Conservation (phyloP, 2,329 filamentous ascomycete species). For the Paecilomyces dactylethromorphus region DNA sequence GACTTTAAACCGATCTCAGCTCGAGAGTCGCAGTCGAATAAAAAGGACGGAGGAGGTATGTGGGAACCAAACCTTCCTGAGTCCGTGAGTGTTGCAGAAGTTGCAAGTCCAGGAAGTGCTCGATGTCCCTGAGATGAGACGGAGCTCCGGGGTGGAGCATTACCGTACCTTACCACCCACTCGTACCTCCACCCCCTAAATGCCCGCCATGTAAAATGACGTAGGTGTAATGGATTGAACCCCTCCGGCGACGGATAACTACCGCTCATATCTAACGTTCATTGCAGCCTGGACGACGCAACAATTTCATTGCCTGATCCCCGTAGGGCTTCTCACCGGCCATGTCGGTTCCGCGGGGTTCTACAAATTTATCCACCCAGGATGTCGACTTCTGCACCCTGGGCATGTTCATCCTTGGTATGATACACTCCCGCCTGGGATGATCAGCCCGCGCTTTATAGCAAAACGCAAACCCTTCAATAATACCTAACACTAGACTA, state of each 20-base stretch:
- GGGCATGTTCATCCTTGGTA: constrained; percentile 60
- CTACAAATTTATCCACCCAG: background rate
- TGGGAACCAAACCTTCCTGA: background rate
- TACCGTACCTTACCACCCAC: constrained; percentile 10
- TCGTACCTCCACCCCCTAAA: background rate
- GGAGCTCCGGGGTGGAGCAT: constrained; percentile 11
- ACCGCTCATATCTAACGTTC: background rate
- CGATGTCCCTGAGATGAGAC: constrained; percentile 16
- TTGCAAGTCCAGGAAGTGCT: constrained; percentile 8
- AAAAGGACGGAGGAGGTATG: background rate
- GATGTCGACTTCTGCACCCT: constrained; percentile 52
- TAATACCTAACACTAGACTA: background rate
- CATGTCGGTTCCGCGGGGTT: constrained; percentile 11
- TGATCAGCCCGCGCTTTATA: constrained; percentile 3
- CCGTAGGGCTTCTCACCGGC: background rate
- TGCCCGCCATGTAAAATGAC: constrained; percentile 7
- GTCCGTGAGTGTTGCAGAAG: background rate
- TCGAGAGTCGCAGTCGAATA: background rate
- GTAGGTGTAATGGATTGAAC: constrained; percentile 12
- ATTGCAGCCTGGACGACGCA: background rate
- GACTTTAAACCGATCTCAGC: background rate
- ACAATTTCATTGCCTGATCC: background rate
- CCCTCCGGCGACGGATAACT: constrained; percentile 1
- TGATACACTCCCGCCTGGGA: constrained; percentile 7
- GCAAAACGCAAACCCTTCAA: background rate